These are phyloP conservation scores for Pseudognaphalium luteoalbum DNA, from an alignment of 129 eudicot genomes.

Conservation along the genomic window DNA sequence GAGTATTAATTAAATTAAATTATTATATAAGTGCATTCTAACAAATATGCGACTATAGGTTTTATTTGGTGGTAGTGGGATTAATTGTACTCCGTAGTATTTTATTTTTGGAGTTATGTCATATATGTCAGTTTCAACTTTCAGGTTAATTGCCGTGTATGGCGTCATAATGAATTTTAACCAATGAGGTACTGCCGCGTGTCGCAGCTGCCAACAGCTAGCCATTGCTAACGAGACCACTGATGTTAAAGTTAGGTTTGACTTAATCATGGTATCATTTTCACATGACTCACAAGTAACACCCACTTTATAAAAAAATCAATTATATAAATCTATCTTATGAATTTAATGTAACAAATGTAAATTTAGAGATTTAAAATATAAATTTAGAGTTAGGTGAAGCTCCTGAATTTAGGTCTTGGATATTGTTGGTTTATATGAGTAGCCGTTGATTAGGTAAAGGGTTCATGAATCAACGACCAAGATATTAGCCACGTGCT, in stretches of 20 bases:
- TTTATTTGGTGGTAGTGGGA: constrained; percentile 21
- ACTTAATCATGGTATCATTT: neutral
- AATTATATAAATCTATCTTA: too few species aligned
- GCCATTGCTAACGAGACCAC: constrained; percentile 1
- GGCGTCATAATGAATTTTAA: constrained; percentile 2
- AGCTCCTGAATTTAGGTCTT: neutral
- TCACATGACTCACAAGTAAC: neutral
- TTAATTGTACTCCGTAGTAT: neutral
- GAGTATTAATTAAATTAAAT: too few species aligned
- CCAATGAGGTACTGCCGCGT: constrained; percentile 23
- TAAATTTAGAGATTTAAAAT: neutral
- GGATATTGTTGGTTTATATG: neutral
- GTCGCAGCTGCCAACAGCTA: neutral
- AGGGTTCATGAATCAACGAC: neutral
- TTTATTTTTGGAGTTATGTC: constrained; percentile 1
- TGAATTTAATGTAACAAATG: neutral
- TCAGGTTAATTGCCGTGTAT: constrained; percentile 15
- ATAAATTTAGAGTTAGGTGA: neutral
- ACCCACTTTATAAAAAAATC: neutral
- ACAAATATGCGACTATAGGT: too few species aligned
- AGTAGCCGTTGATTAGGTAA: neutral
- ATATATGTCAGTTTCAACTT: constrained; percentile 21
- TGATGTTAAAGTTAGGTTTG: constrained; percentile 27
- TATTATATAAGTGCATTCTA: too few species aligned
- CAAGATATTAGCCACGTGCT: neutral